A percentile compares a stretch with the other conserved stretches of the same genome.
Evolutionary conservation across 257 asterid species (phyloP).

Genomic region (Linderniella brevidens): DNA sequence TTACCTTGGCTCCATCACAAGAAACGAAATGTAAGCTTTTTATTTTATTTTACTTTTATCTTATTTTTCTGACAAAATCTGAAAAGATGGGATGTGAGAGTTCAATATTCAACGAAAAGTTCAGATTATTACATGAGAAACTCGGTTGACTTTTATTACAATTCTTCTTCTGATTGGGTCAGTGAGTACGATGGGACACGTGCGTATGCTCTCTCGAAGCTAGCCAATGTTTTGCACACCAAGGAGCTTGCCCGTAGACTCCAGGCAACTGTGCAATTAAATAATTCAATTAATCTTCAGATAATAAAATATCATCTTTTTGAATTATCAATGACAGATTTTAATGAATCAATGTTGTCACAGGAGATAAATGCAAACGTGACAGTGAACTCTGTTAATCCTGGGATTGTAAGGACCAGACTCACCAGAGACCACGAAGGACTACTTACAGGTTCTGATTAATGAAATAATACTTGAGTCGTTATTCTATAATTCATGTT

Average conservation of each 20-base stretch:
- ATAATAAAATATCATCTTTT: background rate
- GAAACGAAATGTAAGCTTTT: conserved; percentile 40
- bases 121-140: too few relatives aligned
- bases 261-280: conserved; percentile 17
- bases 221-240: conserved; percentile 97
- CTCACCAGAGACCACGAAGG: conserved; percentile 95
- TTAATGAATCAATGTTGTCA: conserved; percentile 2
- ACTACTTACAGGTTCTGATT: conserved; percentile 49
- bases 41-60: background rate
- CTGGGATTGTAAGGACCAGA: conserved; percentile 90
- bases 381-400: conserved; percentile 84
- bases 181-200: conserved; percentile 93
- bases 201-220: conserved; percentile 97
- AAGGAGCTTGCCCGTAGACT: conserved; percentile 77
- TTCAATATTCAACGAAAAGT: too few relatives aligned
- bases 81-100: too few relatives aligned
- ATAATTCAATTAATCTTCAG: too few relatives aligned
- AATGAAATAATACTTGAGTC: too few relatives aligned
- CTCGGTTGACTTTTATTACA: background rate
- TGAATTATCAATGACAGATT: too few relatives aligned
- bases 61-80: too few relatives aligned
- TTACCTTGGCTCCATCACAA: conserved; percentile 51
- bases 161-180: background rate
- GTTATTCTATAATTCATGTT: too few relatives aligned
- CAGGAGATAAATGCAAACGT: conserved; percentile 82